These are phyloP conservation scores for Trichosphaerium sp. DNA, from an alignment of 78 protist genomes.

Conservation along the genomic window DNA sequence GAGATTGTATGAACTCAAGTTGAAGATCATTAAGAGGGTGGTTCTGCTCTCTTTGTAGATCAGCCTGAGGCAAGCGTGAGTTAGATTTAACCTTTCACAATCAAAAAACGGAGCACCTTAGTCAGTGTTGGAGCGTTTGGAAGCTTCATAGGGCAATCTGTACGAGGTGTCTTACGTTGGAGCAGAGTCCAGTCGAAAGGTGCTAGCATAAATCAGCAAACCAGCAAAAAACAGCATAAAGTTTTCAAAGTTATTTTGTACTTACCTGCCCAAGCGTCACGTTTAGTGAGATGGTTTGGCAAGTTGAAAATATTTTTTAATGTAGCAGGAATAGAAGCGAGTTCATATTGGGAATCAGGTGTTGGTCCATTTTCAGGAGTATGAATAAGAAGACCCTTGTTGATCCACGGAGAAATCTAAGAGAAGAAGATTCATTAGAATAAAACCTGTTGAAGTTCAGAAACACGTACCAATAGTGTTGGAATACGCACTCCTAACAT, in stretches of 20 bases:
- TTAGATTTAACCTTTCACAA: no score
- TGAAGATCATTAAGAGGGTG: no score
- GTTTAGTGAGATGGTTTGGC: not conserved
- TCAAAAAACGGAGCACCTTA: no score
- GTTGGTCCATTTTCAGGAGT: not conserved
- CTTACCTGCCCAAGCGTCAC: slow-evolving; percentile 37
- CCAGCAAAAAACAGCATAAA: no score
- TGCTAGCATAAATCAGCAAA: no score
- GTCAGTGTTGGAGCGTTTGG: not conserved
- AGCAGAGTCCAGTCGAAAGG: not conserved
- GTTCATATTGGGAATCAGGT: not conserved
- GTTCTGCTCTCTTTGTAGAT: no score
- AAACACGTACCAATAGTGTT: not conserved
- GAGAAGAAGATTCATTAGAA: slow-evolving; percentile 16
- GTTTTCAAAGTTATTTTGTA: no score
- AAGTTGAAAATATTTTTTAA: not conserved
- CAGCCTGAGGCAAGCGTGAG: no score
- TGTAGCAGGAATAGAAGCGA: slow-evolving; percentile 13
- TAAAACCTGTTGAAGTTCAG: not conserved
- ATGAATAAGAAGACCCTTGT: not conserved
- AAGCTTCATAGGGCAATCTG: slow-evolving; percentile 4
- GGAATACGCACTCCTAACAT: not conserved
- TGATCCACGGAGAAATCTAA: slow-evolving; percentile 7
- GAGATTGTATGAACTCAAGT: no score
- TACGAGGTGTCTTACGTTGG: not conserved